Evolutionary conservation across 345 rosid species (phyloP).

Genomic region (Xanthoceras sorbifolium): DNA sequence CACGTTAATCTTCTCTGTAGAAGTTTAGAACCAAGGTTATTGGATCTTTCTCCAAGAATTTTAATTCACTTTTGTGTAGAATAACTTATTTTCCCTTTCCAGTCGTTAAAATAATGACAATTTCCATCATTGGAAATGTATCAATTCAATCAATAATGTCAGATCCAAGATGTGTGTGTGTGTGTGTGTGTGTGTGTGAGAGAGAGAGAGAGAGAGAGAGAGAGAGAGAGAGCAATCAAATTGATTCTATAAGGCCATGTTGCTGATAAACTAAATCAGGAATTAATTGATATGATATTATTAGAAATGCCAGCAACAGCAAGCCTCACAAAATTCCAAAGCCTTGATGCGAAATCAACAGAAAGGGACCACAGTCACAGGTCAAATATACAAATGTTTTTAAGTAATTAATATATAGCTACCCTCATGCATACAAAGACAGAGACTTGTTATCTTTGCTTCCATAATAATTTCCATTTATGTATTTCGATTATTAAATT

Average conservation of each 20-base stretch:
- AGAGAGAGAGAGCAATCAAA: not conserved
- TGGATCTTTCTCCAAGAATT: not conserved
- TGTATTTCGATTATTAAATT: not conserved
- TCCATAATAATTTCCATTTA: constrained; percentile 5
- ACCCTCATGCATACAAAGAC: not conserved
- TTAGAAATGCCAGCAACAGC: constrained; percentile 12
- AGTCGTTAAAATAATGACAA: not conserved
- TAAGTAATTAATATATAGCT: not conserved
- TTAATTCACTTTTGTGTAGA: not conserved
- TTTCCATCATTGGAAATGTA: constrained; percentile 20
- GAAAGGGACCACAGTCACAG: constrained; percentile 14
- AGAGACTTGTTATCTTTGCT: not conserved
- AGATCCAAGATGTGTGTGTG: constrained; percentile 30
- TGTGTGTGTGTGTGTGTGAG: too few relatives aligned
- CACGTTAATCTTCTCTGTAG: constrained; percentile 9
- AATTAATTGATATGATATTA: not conserved
- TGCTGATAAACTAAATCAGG: not conserved
- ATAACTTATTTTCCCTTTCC: not conserved
- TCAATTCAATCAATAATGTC: constrained; percentile 23
- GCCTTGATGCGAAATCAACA: constrained; percentile 18
- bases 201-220: not conserved
- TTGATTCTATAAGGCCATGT: not conserved
- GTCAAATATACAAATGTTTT: constrained; percentile 13
- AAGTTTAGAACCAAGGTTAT: not conserved
- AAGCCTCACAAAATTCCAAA: constrained; percentile 10